Evolutionary conservation across 164 flowering plant genomes (phyloP).

Genomic region (Platanus orientalis): DNA sequence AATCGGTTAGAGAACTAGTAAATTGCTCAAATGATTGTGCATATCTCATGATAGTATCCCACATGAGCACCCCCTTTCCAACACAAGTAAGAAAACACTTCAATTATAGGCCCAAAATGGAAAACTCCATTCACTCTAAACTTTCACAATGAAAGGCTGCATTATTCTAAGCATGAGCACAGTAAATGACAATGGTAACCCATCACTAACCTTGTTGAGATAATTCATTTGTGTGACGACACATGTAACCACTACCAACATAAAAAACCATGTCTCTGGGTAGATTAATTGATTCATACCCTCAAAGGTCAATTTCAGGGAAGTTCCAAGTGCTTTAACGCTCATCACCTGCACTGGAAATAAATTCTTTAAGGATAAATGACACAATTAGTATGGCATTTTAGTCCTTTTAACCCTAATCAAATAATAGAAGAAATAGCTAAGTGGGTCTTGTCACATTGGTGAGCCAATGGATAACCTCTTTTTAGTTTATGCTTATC

Average conservation of each 20-base stretch:
- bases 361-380: slow-evolving; percentile 1
- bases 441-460: no score
- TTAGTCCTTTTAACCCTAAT: no score
- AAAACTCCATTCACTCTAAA: no score
- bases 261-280: slow-evolving; percentile 81
- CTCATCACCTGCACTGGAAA: slow-evolving; percentile 73
- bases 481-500: no score
- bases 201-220: slow-evolving; percentile 68
- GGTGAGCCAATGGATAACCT: no score
- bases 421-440: no score
- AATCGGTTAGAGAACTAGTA: not conserved
- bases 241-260: slow-evolving; percentile 59
- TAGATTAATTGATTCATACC: slow-evolving; percentile 69
- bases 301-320: slow-evolving; percentile 72
- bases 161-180: not conserved
- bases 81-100: no score
- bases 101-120: no score
- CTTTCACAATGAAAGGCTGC: no score
- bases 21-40: not conserved
- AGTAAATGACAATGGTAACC: not conserved
- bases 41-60: not conserved
- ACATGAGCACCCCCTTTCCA: not conserved
- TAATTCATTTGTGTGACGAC: slow-evolving; percentile 85
- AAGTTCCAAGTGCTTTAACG: slow-evolving; percentile 86
- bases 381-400: not conserved